Base-by-base conservation (phyloP, 1,139 yeast genomes). In the Taphrina wiesneri region DNA sequence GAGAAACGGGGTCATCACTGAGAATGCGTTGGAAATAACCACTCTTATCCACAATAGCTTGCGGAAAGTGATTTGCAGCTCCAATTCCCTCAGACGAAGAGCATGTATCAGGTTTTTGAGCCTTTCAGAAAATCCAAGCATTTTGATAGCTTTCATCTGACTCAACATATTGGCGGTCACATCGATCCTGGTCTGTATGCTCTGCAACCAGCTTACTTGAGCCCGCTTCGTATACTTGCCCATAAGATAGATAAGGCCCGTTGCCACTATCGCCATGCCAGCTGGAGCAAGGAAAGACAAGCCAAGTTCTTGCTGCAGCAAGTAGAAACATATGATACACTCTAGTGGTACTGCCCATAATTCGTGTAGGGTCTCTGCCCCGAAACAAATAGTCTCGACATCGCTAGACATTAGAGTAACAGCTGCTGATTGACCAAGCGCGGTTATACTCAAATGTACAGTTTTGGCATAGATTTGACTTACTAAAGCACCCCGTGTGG, bases 361-460 rank as follows among this genome's bases (percentile, higher is more conserved):
- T 72, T 85, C 83, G 1, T 90, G 90, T 71, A 86, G 86, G 76
- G 87, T 87, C 9, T 86, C 84, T 39, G 85, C 74, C 3, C 93
- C 92, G 72, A 88, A 82, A 73, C 89, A 28, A 47, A 90, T 82
- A 73, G 96, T 83, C 26, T 92, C 84, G 67, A 90, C 80, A 74
- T 90, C 96, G 1, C 93, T 86, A n/a, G 93, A 86, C 76, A 90
- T 81, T 73, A 89, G 76, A 13, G 89, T 86, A 1, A 95, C 88
- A 66, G 90, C 81, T 69, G 82, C 83, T 68, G 95, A 88, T 23
- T 83, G 79, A 0, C 95, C 84, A 73, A 77, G 88, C 67, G 80
- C 77, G 71, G 83, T 79, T 15, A 85, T 82, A 69, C 84, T 82
- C n/a, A 90, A 81, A 62, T 75, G 79, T 70, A 88, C 82, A 17